Evolutionary conservation across 2,329 filamentous ascomycete genomes (phyloP), one percentile per base, ranked within the genome.

Genomic region (Phaeosphaeria sp.): DNA sequence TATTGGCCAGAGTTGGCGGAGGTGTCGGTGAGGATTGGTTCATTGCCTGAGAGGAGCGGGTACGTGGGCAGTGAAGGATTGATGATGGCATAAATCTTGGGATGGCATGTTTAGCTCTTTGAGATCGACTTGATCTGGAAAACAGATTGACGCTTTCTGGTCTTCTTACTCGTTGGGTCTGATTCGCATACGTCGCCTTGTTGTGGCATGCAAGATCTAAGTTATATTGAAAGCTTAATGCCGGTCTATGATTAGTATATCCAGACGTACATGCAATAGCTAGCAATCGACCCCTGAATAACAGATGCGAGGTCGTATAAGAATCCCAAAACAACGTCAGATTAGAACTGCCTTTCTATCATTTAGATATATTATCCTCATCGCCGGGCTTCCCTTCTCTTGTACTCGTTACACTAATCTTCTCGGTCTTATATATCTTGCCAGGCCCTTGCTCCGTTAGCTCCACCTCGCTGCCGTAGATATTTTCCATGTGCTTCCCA

Each of bases 401-500:
- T 27, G 36, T 21, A 27, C 49, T 54, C 53, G 53, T 51, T 24
- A 56, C 40, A 22, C 42, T 51, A 18, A 51, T 46, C 48, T 56
- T 49, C 40, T 56, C 53, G 4, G 48, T 56, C 42, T 56, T 56
- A 21, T 56, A 51, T 27, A 56, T 51, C 43, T 51, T 51, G 15
- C 48, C 25, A 21, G 42, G 25, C 25, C 42, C 53, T 7, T 39
- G 30, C 40, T 56, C 53, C 15, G 53, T 56, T 18, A 56, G 39
- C 15, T 56, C 48, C 40, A 56, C 49, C 27, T 56, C 53, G 22
- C 53, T 56, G 15, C 53, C 53, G 25, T 51, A 51, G 2, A 47
- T 30, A 22, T 51, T 56, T 18, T 15, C 22, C 9, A 7, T 18
- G 20, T 30, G 40, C 17, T 21, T 15, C 6, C 51, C 17, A 7